Conservation (phyloP, 1,284 basidiomycete genomes). For the Fomitopsis palustris region DNA sequence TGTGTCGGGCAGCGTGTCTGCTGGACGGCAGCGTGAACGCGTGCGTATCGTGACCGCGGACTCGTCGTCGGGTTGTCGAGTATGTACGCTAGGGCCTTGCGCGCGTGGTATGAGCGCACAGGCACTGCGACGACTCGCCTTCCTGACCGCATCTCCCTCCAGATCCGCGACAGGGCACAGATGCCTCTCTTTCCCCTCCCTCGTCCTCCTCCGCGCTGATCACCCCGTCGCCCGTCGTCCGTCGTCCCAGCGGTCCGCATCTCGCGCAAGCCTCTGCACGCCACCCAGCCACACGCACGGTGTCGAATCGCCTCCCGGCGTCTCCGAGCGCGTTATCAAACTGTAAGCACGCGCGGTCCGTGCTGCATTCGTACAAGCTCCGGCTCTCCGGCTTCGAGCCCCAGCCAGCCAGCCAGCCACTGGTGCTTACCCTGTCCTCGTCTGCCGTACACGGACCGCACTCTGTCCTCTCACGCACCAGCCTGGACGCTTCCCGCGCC, state of each 20-base stretch:
- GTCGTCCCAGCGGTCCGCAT: neutral
- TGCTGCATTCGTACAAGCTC: neutral
- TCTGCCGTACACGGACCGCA: neutral
- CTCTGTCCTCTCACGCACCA: neutral
- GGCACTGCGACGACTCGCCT: neutral
- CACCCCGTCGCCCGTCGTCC: neutral
- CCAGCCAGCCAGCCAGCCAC: too few relatives aligned
- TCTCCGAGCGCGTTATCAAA: neutral
- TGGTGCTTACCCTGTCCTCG: neutral
- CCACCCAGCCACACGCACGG: too few relatives aligned
- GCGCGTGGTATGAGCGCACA: neutral
- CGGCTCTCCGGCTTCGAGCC: neutral
- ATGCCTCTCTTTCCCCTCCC: neutral
- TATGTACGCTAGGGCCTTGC: neutral
- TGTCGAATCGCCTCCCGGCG: too few relatives aligned
- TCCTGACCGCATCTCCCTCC: neutral
- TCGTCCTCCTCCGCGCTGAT: neutral
- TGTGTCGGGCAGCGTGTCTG: too few relatives aligned
- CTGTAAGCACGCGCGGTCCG: neutral
- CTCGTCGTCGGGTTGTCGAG: neutral
- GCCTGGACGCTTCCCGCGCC: too few relatives aligned
- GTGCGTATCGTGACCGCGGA: neutral
- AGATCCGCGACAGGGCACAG: conserved; percentile 1
- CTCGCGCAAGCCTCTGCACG: too few relatives aligned
- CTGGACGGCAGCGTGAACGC: neutral